Percentiles rank a stretch among this genome's conserved stretches.
phyloP scores from a whole-genome alignment of 2,329 filamentous ascomycete genomes.

The Aureobasidium sp. region DNA sequence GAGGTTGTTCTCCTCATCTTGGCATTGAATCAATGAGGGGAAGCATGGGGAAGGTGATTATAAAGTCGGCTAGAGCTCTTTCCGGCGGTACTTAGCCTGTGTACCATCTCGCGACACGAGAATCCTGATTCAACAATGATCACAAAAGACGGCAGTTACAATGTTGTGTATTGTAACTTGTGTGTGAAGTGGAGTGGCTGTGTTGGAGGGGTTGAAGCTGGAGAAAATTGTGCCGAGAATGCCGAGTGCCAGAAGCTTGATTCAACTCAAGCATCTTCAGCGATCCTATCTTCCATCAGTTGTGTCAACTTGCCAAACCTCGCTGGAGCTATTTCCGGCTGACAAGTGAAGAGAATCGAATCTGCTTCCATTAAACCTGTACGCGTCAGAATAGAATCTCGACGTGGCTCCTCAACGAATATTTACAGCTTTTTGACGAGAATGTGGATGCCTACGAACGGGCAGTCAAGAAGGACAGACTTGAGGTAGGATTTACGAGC shows the following conservation, averaged over 20 bases:
- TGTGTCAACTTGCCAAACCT: too few relatives aligned
- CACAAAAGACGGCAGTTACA: background rate
- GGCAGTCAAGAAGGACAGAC: too few relatives aligned
- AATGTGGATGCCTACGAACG: too few relatives aligned
- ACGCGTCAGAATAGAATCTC: too few relatives aligned
- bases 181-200: background rate
- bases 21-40: background rate
- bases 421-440: too few relatives aligned
- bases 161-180: background rate
- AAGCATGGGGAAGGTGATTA: background rate
- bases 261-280: too few relatives aligned
- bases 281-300: too few relatives aligned
- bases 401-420: too few relatives aligned
- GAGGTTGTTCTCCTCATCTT: background rate
- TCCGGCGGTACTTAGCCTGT: background rate
- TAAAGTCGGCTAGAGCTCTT: background rate
- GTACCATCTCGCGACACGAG: background rate
- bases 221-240: background rate
- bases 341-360: too few relatives aligned
- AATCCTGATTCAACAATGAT: background rate
- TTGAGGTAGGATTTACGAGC: too few relatives aligned
- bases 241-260: background rate
- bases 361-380: too few relatives aligned
- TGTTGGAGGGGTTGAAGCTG: background rate
- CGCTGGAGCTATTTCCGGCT: too few relatives aligned